Base-by-base conservation (phyloP, 441 rosid species). In the Pelargonium australe region DNA sequence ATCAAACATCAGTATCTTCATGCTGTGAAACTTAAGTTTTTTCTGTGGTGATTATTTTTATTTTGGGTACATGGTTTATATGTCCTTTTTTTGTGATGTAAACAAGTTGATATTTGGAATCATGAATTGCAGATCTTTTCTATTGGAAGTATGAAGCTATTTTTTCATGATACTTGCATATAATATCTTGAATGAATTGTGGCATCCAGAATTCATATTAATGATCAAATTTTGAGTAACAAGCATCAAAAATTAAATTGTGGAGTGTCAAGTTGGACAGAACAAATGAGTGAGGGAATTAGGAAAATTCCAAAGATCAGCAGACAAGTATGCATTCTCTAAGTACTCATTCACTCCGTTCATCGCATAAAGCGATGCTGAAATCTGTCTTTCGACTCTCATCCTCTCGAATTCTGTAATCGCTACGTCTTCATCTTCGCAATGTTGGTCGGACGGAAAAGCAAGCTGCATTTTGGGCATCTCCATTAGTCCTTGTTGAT, bases 331-430 rank as follows among this genome's bases (percentile, higher is more conserved):
- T 16, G 14, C 16, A n/a, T 49, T 49, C 68, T 70, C 84, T 49
- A 86, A 60, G 77, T 86, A 82, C 79, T 88, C 87, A 0, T 82
- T 58, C 68, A 86, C 81, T 14, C 93, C 89, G 70, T 85, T 81
- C 72, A 88, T 85, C 1, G 90, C 89, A 45, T 86, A 83, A 0
- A 85, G 80, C 3, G 93, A 88, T 71, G 90, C 90, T 6, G 90
- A 88, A 69, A 82, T 71, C 68, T 85, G 85, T 69, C 89, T 75
- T 68, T 86, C 93, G 17, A 81, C 82, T 40, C 69, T 86, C 87
- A 86, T 83, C 65, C 86, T 80, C 76, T 77, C 74, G 84, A 86
- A 74, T 25, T 75, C 87, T 62, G 76, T 79, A 13, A 85, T 74
- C 76, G 75, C 77, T 0, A 85, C 73, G 2, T 86, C 80, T 58